Percentiles rank a stretch among this genome's conserved stretches.
These are phyloP conservation scores for Excoecaria agallocha DNA, from an alignment of 345 rosid genomes.

Conservation along the genomic window DNA sequence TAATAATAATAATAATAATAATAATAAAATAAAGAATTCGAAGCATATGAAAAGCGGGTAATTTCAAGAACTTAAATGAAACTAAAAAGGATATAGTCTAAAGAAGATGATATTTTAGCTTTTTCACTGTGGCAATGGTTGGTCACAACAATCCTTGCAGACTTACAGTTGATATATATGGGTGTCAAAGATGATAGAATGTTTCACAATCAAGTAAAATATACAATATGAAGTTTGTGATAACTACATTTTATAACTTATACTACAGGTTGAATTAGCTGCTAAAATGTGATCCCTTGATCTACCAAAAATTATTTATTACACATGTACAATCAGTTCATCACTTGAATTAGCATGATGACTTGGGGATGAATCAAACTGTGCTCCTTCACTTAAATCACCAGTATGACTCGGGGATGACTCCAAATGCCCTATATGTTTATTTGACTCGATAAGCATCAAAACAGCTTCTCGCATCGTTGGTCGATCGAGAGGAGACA, in stretches of 20 bases:
- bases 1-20: too few relatives aligned
- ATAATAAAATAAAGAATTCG: too few relatives aligned
- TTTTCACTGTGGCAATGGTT: too few relatives aligned
- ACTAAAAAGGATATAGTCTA: too few relatives aligned
- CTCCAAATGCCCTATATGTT: conserved; percentile 38
- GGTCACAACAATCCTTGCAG: background rate
- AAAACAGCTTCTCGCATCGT: conserved; percentile 75
- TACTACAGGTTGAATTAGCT: background rate
- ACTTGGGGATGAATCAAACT: conserved; percentile 12
- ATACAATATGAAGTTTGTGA: background rate
- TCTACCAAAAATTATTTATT: background rate
- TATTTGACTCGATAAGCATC: conserved; percentile 65
- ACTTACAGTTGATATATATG: background rate
- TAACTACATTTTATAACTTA: background rate
- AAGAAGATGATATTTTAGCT: too few relatives aligned
- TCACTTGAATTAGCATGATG: conserved; percentile 24
- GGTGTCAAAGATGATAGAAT: too few relatives aligned
- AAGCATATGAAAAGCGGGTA: too few relatives aligned
- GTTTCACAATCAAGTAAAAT: background rate
- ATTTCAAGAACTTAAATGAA: too few relatives aligned
- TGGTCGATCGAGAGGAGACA: conserved; percentile 71
- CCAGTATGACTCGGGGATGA: conserved; percentile 26
- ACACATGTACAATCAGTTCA: conserved; percentile 20
- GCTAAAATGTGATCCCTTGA: background rate
- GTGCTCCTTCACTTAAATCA: conserved; percentile 22